phyloP scores from a whole-genome alignment of 495 filamentous ascomycete genomes.

The Aspergillus sparsus region DNA sequence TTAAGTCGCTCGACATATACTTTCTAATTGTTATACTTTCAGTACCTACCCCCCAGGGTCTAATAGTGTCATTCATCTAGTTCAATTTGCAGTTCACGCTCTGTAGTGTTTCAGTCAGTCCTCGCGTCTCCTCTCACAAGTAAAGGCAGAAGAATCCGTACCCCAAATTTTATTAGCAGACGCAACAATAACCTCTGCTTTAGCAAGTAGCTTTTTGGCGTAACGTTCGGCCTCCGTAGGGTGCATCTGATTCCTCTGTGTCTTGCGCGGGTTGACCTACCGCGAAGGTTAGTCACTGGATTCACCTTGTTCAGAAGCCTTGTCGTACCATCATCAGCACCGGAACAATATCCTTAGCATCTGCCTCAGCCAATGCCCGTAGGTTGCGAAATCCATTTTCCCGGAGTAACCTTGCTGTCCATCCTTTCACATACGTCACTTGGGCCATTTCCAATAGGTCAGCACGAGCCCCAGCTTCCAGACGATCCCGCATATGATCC shows the following conservation, averaged over 20 bases:
- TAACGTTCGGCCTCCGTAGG: constrained; percentile 63
- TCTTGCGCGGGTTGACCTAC: constrained; percentile 52
- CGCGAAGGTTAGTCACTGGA: neutral
- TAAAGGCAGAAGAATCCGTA: constrained; percentile 40
- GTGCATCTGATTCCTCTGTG: constrained; percentile 57
- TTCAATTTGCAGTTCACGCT: constrained; percentile 6
- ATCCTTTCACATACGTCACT: constrained; percentile 76
- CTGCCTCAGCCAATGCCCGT: constrained; percentile 65
- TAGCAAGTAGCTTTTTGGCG: constrained; percentile 61
- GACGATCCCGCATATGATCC: constrained; percentile 73
- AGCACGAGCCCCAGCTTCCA: constrained; percentile 72
- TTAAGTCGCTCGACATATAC: no score
- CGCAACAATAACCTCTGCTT: constrained; percentile 67
- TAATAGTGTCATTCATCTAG: constrained; percentile 1
- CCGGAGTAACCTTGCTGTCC: constrained; percentile 72
- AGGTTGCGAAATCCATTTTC: constrained; percentile 75
- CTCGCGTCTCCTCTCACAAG: neutral
- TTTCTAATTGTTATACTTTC: neutral
- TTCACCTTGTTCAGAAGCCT: neutral
- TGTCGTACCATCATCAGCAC: constrained; percentile 62
- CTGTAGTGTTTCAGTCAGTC: neutral
- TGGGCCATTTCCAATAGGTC: constrained; percentile 74
- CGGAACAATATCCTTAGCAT: constrained; percentile 67
- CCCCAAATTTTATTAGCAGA: constrained; percentile 75
- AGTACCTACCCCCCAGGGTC: no score